Evolutionary conservation across 2,329 filamentous ascomycete species (phyloP).

Genomic region (Scedosporium dehoogii): DNA sequence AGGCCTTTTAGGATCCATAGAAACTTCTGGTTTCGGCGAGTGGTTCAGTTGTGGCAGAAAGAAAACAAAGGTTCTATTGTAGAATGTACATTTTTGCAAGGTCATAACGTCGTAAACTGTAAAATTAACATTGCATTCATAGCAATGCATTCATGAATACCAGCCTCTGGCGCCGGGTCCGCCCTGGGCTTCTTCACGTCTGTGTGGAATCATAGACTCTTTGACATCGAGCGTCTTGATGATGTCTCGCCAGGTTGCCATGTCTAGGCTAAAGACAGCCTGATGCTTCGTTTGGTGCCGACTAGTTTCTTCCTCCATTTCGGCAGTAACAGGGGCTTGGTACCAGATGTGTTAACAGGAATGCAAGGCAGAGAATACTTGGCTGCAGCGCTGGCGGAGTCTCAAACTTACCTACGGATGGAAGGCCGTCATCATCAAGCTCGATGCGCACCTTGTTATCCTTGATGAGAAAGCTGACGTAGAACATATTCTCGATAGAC

Average conservation of each 20-base stretch:
- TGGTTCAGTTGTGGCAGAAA: background rate
- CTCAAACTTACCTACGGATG: slow-evolving; percentile 61
- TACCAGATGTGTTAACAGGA: background rate
- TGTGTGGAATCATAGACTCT: slow-evolving; percentile 77
- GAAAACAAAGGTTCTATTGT: background rate
- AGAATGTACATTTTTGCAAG: background rate
- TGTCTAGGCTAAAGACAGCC: slow-evolving; percentile 81
- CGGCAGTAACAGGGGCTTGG: slow-evolving; percentile 28
- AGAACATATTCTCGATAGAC: slow-evolving; percentile 94
- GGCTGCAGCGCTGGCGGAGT: background rate
- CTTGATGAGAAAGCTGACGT: slow-evolving; percentile 85
- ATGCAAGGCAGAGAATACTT: background rate
- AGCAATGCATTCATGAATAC: slow-evolving; percentile 31
- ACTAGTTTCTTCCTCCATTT: slow-evolving; percentile 31
- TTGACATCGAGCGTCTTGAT: slow-evolving; percentile 66
- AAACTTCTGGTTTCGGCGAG: background rate
- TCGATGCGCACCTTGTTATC: slow-evolving; percentile 72
- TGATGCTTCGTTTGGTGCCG: slow-evolving; percentile 61
- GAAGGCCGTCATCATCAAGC: slow-evolving; percentile 62
- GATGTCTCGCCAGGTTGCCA: slow-evolving; percentile 69
- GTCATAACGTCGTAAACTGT: background rate
- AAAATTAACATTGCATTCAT: background rate
- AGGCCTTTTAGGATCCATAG: background rate
- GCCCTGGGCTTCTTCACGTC: slow-evolving; percentile 45
- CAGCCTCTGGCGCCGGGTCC: slow-evolving; percentile 51